These are phyloP conservation scores for Symbiodinium pilosum DNA, from an alignment of 73 alveolate species.

Conservation along the genomic window DNA sequence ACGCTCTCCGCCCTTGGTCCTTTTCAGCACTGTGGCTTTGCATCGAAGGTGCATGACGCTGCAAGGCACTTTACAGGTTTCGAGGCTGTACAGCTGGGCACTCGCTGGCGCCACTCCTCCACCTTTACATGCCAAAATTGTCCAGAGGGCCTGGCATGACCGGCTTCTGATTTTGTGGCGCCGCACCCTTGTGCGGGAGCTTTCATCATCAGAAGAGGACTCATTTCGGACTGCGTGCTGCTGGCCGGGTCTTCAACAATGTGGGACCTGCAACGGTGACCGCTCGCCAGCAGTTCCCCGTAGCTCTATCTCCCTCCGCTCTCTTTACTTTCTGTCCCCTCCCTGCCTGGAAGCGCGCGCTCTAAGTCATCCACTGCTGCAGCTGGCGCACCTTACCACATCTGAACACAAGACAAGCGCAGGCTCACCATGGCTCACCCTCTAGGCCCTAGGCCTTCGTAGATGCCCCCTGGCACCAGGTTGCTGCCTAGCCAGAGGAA, in stretches of 20 bases:
- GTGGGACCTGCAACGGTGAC: constrained; percentile 25
- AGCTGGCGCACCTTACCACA: not conserved
- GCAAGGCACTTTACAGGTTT: not conserved
- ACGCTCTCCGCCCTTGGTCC: not conserved
- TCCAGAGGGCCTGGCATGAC: not conserved
- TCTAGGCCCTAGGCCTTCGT: not conserved
- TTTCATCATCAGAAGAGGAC: not conserved
- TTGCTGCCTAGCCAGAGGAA: constrained; percentile 29
- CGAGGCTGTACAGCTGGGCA: constrained; percentile 6
- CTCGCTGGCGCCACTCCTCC: not conserved
- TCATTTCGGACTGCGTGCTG: not conserved
- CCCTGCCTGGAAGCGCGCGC: not conserved
- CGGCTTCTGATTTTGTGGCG: not conserved
- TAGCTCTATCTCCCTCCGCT: not conserved
- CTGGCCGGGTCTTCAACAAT: constrained; percentile 26
- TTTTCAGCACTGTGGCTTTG: not conserved
- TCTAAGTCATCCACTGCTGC: not conserved
- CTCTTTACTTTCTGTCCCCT: not conserved
- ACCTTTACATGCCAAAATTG: not conserved
- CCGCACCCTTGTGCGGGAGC: not conserved
- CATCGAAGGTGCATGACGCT: not conserved
- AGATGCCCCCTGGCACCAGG: constrained; percentile 33
- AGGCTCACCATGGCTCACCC: not conserved
- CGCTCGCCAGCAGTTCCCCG: not conserved
- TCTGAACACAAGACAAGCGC: not conserved